These are phyloP conservation scores for Zychaea mexicana DNA, from an alignment of 371 early-diverging fungal genomes.

Conservation along the genomic window DNA sequence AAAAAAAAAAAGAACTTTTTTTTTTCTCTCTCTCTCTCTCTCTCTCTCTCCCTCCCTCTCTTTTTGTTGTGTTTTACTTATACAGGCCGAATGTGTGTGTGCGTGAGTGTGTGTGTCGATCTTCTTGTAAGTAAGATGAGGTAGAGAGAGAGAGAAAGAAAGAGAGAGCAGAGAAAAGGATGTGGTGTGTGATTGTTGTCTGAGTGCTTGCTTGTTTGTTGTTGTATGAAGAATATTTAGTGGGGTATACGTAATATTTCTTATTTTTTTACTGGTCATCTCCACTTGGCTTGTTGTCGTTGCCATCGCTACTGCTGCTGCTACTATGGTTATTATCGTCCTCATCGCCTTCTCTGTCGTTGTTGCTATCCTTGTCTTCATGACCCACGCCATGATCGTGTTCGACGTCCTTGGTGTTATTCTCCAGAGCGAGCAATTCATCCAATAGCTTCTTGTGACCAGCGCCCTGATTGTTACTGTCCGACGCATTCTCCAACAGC, in stretches of 20 bases:
- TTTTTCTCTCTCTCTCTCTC: no score
- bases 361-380: background rate
- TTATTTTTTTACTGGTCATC: background rate
- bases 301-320: background rate
- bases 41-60: no score
- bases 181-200: background rate
- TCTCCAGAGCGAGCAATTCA: slow-evolving; percentile 10
- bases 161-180: no score
- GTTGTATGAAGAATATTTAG: background rate
- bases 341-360: background rate
- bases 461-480: slow-evolving; percentile 4
- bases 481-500: no score
- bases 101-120: background rate
- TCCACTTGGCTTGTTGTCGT: background rate
- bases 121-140: background rate
- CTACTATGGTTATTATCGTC: background rate
- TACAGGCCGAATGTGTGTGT: slow-evolving; percentile 1
- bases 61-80: slow-evolving; percentile 5
- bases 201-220: background rate
- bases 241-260: background rate
- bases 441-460: slow-evolving; percentile 21
- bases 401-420: no score
- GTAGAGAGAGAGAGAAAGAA: background rate
- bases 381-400: background rate
- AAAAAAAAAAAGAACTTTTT: slow-evolving; percentile 3